Conservation (phyloP, 441 rosid genomes). For the Erysimum cheiri region DNA sequence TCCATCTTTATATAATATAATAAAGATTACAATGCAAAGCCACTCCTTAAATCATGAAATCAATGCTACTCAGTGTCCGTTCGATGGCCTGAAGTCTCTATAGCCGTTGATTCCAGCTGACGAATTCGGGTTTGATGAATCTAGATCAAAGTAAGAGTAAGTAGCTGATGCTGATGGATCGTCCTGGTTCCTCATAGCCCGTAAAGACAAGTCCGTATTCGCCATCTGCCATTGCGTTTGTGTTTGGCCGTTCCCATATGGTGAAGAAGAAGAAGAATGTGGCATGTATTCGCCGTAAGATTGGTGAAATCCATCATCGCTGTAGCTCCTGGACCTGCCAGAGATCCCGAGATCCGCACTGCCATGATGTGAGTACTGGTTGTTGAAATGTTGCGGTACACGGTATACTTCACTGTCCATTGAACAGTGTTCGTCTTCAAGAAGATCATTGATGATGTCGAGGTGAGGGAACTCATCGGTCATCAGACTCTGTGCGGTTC, state of each 20-base stretch:
- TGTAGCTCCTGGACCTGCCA: constrained; percentile 75
- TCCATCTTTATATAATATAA: constrained; percentile 11
- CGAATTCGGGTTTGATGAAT: constrained; percentile 53
- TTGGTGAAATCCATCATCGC: constrained; percentile 55
- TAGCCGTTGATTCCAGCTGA: constrained; percentile 65
- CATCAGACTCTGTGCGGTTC: constrained; percentile 55
- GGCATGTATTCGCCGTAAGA: constrained; percentile 46
- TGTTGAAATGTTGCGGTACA: constrained; percentile 53
- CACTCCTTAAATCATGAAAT: background rate
- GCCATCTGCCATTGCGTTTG: constrained; percentile 73
- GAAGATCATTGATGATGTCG: constrained; percentile 90
- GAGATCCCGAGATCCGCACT: constrained; percentile 51
- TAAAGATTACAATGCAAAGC: constrained; percentile 47
- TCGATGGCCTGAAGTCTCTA: constrained; percentile 72
- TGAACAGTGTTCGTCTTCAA: constrained; percentile 76
- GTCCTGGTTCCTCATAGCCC: constrained; percentile 60
- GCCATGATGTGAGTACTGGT: constrained; percentile 62
- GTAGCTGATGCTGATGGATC: constrained; percentile 41
- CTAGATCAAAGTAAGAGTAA: constrained; percentile 45
- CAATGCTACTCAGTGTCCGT: constrained; percentile 58
- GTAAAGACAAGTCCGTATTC: constrained; percentile 63
- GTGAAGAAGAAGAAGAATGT: constrained; percentile 42
- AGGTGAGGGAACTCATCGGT: constrained; percentile 94
- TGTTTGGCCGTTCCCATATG: constrained; percentile 55
- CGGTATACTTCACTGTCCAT: constrained; percentile 47